phyloP scores from a whole-genome alignment of 768 basidiomycete genomes.

The Phallus indusiatus region DNA sequence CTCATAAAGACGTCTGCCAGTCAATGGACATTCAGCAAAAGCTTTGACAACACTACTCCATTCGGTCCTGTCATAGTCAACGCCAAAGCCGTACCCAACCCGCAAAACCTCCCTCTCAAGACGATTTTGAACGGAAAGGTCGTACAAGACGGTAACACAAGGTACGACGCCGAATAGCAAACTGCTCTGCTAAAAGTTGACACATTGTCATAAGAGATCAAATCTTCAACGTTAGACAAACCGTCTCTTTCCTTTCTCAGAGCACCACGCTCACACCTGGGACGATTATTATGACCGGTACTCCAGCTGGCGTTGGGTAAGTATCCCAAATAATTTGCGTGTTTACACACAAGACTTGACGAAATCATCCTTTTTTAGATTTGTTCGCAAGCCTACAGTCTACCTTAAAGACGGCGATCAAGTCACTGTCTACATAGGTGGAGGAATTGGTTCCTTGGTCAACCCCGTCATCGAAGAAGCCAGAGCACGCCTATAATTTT shows the following conservation, averaged over 20 bases:
- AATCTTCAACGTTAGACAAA: conserved; percentile 71
- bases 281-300: conserved; percentile 64
- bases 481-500: conserved; percentile 7
- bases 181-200: not conserved
- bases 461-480: conserved; percentile 72
- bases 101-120: conserved; percentile 54
- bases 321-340: too few species aligned
- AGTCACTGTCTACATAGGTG: conserved; percentile 56
- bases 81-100: conserved; percentile 50
- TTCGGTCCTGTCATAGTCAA: conserved; percentile 77
- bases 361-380: conserved; percentile 82
- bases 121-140: conserved; percentile 55
- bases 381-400: conserved; percentile 57
- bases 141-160: conserved; percentile 71
- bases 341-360: too few species aligned
- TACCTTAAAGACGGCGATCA: conserved; percentile 69
- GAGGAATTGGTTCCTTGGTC: conserved; percentile 70
- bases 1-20: conserved; percentile 33
- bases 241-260: conserved; percentile 73
- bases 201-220: conserved; percentile 53
- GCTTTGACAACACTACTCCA: conserved; percentile 58
- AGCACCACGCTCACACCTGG: conserved; percentile 78
- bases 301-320: conserved; percentile 13
- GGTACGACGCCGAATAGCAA: too few species aligned
- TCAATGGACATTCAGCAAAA: conserved; percentile 85